Evolutionary conservation across 1,284 basidiomycete species (phyloP).

Genomic region (Sporisorium graminicola): DNA sequence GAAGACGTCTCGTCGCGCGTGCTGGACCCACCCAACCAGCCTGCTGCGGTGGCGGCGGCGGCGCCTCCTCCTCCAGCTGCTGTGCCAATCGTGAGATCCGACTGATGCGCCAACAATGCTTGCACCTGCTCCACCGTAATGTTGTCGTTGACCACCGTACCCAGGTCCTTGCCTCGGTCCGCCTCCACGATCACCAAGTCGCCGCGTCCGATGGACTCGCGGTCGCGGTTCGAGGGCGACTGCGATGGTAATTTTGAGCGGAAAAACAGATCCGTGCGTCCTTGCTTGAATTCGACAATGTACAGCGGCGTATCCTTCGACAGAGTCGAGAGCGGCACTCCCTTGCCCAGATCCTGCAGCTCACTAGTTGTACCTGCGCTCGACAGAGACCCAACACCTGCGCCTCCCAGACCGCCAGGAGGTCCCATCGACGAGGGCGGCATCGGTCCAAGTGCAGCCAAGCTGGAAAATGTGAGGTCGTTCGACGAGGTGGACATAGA

Average conservation of each 20-base stretch:
- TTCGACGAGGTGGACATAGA: conserved; percentile 13
- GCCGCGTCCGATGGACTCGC: conserved; percentile 76
- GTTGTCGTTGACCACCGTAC: conserved; percentile 76
- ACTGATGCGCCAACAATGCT: conserved; percentile 63
- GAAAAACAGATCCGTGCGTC: conserved; percentile 90
- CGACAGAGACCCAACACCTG: conserved; percentile 10
- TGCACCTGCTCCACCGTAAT: conserved; percentile 88
- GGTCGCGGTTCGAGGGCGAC: conserved; percentile 22
- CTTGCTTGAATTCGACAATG: conserved; percentile 97
- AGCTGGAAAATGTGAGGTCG: conserved; percentile 46
- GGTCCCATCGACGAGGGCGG: conserved; percentile 45
- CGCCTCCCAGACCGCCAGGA: conserved; percentile 15
- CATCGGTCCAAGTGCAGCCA: conserved; percentile 55
- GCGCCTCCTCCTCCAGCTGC: conserved; percentile 18
- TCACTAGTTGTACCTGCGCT: conserved; percentile 22
- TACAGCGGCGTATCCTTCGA: conserved; percentile 87
- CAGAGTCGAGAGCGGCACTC: conserved; percentile 85
- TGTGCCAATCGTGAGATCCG: conserved; percentile 46
- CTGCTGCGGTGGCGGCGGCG: conserved; percentile 4
- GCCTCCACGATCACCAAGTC: conserved; percentile 97
- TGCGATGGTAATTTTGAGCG: conserved; percentile 71
- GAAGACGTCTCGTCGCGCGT: conserved; percentile 25
- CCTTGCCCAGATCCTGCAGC: conserved; percentile 83
- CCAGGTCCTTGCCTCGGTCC: conserved; percentile 91
- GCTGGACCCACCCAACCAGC: neutral